Evolutionary conservation across 805 yeast species (phyloP), one percentile per base, ranked within the genome.

Genomic region (Schwanniomyces occidentalis): DNA sequence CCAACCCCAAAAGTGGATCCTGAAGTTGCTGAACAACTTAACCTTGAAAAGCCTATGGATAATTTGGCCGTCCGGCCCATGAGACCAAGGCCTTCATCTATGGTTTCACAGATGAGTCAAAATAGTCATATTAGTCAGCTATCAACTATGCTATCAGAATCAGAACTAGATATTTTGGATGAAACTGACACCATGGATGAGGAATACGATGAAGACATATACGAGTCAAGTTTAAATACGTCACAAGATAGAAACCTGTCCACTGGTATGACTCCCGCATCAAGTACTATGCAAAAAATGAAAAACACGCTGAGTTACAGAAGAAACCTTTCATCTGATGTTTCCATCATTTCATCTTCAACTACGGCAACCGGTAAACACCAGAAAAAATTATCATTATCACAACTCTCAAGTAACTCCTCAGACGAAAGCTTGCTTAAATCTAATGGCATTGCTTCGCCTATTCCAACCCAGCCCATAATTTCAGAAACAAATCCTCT

Each of bases 131-230:
- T 60, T 24, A 61, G 69, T 48, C 73, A 69, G 37, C 46, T 65
- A 40, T 66, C 69, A 6, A 58, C 69, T 12, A 63, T 63, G 64
- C 40, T 65, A 48, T 65, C 72, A 3, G 74, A 64, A 35, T 61
- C 66, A 4, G 74, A 68, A 34, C 44, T 64, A 25, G 72, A 67
- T 21, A 53, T 57, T 30, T 41, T 64, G 37, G 69, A 61, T 24
- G 72, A 61, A 28, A 59, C 71, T 2, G 72, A 65, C 35, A 52
- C 58, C 8, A 53, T 56, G 56, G 70, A 56, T 32, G 69, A 63
- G 8, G 63, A 61, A 24, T 67, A 63, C 28, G 67, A 63, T 22
- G 68, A 61, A 21, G 63, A 51, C 3, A 49, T 53, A 18, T 65
- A 65, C 42, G 72, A 67, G 35, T 58, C 67, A 5, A 61, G 69